Evolutionary conservation across 179 eudicot genomes (phyloP).

Genomic region (Silene vulgaris): DNA sequence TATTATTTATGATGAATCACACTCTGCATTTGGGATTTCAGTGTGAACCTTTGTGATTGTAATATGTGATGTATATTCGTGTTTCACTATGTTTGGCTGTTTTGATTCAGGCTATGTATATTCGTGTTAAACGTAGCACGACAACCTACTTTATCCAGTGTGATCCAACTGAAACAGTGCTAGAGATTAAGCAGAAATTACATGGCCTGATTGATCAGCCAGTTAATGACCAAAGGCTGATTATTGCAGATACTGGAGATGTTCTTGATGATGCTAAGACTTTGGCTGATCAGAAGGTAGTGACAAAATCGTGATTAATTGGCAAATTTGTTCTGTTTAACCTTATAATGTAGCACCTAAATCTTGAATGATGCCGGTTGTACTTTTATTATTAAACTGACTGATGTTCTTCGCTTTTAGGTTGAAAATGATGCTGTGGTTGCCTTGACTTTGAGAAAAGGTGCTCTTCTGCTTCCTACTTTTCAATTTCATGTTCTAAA

Average conservation of each 20-base stretch:
- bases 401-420: constrained; percentile 39
- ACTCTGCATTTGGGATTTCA: neutral
- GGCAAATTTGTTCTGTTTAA: constrained; percentile 15
- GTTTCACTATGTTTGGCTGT: neutral
- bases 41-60: no score
- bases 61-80: neutral
- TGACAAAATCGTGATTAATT: neutral
- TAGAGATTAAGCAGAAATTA: constrained; percentile 76
- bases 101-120: constrained; percentile 74
- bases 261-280: constrained; percentile 81
- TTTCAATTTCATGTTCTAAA: neutral
- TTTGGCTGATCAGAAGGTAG: constrained; percentile 91
- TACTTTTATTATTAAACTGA: neutral
- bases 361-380: neutral
- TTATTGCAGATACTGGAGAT: constrained; percentile 54
- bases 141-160: constrained; percentile 93
- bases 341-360: neutral
- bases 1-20: neutral
- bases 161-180: constrained; percentile 69
- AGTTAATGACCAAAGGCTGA: constrained; percentile 63
- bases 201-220: constrained; percentile 68
- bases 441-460: constrained; percentile 88
- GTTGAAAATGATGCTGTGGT: constrained; percentile 98
- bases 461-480: constrained; percentile 27
- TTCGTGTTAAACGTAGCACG: constrained; percentile 82